Base-by-base conservation (phyloP, 257 asterid genomes). In the Solanum bulbocastanum region DNA sequence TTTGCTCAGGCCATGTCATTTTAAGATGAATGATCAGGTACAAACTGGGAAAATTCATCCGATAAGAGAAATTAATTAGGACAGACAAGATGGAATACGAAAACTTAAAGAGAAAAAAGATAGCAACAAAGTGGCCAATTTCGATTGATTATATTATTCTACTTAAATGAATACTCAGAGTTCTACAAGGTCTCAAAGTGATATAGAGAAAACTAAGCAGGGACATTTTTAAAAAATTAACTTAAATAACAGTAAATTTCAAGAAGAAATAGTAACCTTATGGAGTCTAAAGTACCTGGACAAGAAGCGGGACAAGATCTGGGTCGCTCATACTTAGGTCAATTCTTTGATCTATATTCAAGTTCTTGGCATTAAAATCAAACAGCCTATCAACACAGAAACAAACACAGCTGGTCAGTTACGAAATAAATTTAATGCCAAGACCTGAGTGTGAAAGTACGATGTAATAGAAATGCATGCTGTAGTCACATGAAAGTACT, bases 311-410 rank as follows among this genome's bases (percentile, higher is more conserved):
- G 87, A 97, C 98, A 68, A 97, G 98, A 92, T 96, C 99, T 75
- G 97, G 94, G 90, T 96, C 99, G 88, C 99, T 94, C 99, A 96
- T 97, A 95, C 99, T 93, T 90, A 96, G 94, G 92, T 94, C 96
- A 85, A 96, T 91, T 75, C 98, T 93, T 86, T 95, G 97, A 94
- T 97, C 99, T 98, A 97, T 97, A 46, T 96, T 92, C 93, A 94
- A 87, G 92, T 92, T 96, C 89, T 97, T 98, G 84, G 93, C 91
- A 90, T 94, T 95, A 90, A 89, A 95, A 88, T 95, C 96, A 93
- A 96, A 94, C 78, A 97, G 92, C 94, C 99, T 97, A 97, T 32
- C 44, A 32, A 49, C 86, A 82, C 44, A 49, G 86, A 52, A 82
- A 49, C 86, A 82, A 49, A 87, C 81, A 73, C 35, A 65, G 65